Evolutionary conservation across 2,329 filamentous ascomycete genomes (phyloP), one percentile per base, ranked within the genome.

Genomic region (Monosporascus cannonballus): DNA sequence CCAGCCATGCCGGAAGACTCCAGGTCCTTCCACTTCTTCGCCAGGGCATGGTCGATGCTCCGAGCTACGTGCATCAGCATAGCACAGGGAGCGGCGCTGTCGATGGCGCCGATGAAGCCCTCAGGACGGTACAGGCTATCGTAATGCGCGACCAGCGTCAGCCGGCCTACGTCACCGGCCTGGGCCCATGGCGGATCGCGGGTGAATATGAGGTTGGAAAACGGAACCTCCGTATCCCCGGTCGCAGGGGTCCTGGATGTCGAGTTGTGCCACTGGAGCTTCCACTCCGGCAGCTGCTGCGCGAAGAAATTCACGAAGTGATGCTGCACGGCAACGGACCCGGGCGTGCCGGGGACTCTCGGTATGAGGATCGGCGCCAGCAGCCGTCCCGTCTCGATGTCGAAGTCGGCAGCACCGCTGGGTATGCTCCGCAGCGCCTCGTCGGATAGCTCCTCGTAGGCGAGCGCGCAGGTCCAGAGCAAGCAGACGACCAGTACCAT

Each of bases 111-210:
- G 54, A 99, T 88, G 68, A 99, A 99, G 1, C 91, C 93, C 55
- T 85, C 74, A 0, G 92, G 93, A 25, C 76, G 76, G 53, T 87
- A 78, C 71, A 96, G 88, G 67, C 85, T 92, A 64, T 99, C 94
- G 68, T 96, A 97, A 68, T 99, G 94, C 41, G 94, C 94, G 6
- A 93, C 94, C 51, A 99, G 78, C 15, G 90, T 93, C 65, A 97
- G 73, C 48, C 91, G 77, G 42, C 86, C 85, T 2, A 94, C 85
- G 60, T 96, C 86, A 1, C 92, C 93, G 0, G 74, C 69, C 6
- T 77, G 72, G 1, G 85, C 76, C 83, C 90, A 94, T 1, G 94
- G 94, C 49, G 94, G 94, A 69, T 97, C 93, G 51, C 92, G 83
- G 37, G 84, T 87, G 53, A 93, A 85, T 55, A 97, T 88, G 52